Base-by-base conservation (phyloP, 2,329 filamentous ascomycete species). In the Fusarium sp. region DNA sequence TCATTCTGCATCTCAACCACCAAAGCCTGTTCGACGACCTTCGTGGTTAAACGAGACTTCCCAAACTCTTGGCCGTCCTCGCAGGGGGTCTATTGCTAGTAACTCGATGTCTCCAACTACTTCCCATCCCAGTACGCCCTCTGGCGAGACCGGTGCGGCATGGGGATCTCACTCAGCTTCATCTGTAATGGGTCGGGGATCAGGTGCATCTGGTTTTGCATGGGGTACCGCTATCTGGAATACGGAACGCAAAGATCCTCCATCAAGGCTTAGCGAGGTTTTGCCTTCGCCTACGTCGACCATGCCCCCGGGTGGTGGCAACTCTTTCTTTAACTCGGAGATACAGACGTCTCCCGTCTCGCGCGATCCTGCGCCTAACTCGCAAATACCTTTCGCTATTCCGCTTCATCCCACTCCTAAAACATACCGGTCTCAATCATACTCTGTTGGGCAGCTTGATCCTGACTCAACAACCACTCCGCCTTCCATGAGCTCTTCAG, bases 371-470 rank as follows among this genome's bases (percentile, higher is more conserved):
- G 86, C 80, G 37, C 83, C 84, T 44, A 91, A 88, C 68, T 81
- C 86, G 73, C 90, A 95, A 69, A 92, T 97, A 58, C 93, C 94
- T 2, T 97, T 97, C 76, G 88, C 93, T 10, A 97, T 97, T 73
- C 94, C 94, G 7, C 85, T 97, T 23, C 93, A 97, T 70, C 94
- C 95, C 2, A 96, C 93, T 1, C 93, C 93, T 3, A 98, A 98
- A 81, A 94, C 93, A 2, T 96, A 97, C 76, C 91, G 96, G 45
- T 99, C 96, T 9, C 94, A 98, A 80, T 98, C 96, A 7, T 98
- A 98, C 81, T 98, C 95, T 0, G 95, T 97, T 50, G 95, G 95
- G 7, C 95, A 98, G 79, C 85, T 94, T 67, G 94, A 97, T 57
- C 88, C 91, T 2, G 93, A 95, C 64, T 82, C 82, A 3, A 76